phyloP scores from a whole-genome alignment of 2,329 filamentous ascomycete genomes.

The Madurella fahalii region DNA sequence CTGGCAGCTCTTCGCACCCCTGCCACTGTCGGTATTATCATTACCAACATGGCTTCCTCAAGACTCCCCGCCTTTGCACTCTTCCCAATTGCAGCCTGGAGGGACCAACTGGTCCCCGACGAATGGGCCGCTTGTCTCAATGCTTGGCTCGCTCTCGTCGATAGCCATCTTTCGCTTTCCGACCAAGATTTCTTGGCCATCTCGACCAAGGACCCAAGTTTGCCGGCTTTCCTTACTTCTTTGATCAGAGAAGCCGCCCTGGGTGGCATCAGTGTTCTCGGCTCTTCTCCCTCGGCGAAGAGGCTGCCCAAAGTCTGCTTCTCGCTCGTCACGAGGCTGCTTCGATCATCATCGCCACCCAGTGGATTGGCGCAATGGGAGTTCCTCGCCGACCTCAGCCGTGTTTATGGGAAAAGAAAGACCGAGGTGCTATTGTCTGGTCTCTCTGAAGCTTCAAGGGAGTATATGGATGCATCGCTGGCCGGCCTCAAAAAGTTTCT shows the following conservation, averaged over 20 bases:
- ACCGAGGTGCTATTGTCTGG: conserved; percentile 46
- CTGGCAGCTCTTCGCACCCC: not conserved
- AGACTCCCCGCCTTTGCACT: conserved; percentile 68
- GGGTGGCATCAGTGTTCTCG: conserved; percentile 33
- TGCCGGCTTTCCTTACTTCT: conserved; percentile 61
- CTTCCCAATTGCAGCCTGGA: conserved; percentile 67
- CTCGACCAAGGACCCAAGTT: conserved; percentile 53
- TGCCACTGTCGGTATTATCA: conserved; percentile 1
- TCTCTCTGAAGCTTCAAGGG: conserved; percentile 50
- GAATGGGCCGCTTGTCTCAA: conserved; percentile 78
- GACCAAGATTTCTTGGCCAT: conserved; percentile 51
- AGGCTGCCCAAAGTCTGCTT: conserved; percentile 61
- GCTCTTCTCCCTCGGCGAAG: conserved; percentile 33
- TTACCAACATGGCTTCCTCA: conserved; percentile 14
- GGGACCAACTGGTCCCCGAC: conserved; percentile 57
- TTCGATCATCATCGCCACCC: conserved; percentile 43
- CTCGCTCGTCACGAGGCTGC: conserved; percentile 56
- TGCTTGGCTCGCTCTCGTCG: conserved; percentile 67
- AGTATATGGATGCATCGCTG: conserved; percentile 51
- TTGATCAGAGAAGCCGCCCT: conserved; percentile 56
- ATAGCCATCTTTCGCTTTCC: conserved; percentile 59
- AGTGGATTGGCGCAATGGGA: conserved; percentile 56
- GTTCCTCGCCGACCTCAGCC: conserved; percentile 65
- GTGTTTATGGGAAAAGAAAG: conserved; percentile 61
- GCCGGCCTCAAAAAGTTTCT: conserved; percentile 58